Evolutionary conservation across 164 flowering plant species (phyloP), one percentile per base, ranked within the genome.

Genomic region (Stephania cephalantha): DNA sequence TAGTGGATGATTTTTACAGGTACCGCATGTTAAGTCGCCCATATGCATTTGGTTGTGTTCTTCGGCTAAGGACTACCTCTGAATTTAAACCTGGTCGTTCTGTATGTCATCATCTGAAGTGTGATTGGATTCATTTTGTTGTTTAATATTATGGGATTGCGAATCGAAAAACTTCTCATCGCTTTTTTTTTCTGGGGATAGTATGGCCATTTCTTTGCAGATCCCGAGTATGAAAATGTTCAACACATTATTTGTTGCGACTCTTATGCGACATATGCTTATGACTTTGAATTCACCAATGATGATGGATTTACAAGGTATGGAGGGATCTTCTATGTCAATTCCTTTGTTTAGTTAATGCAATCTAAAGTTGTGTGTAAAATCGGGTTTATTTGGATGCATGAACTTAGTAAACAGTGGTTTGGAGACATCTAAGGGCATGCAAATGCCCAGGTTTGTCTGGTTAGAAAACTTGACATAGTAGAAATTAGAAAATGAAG

Each of bases 151-250:
- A 10, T 10, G 9, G 71, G 45, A 12, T 18, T 69, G 9, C 45
- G 18, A 18, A 13, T 3, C 42, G 44, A 69, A 69, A 61, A 18
- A 55, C 20, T 29, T 18, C 50, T 72, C 46, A 6, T 31, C 20
- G 31, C 9, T 61, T 10, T 13, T 20, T 71, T 13, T 72, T 52
- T 85, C 22, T 61, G 18, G 65, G 65, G 65, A 85, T 95, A 93
- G 98, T 95, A 86, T 87, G 99, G 99, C 50, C 99, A 93, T 84
- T 95, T 95, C 88, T 93, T 93, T 81, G 92, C 95, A 18, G 99
- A 95, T 84, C 99, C 99, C 15, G 97, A 95, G 80, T 95, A 95
- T 83, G 99, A 95, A 81, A 92, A 93, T 85, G 98, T 95, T 81
- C 99, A 95, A 73, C 98, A 93, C 84, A 89, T 95, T 63, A 95